phyloP scores from a whole-genome alignment of 1,139 yeast genomes.

The Scheffersomyces quercinus region DNA sequence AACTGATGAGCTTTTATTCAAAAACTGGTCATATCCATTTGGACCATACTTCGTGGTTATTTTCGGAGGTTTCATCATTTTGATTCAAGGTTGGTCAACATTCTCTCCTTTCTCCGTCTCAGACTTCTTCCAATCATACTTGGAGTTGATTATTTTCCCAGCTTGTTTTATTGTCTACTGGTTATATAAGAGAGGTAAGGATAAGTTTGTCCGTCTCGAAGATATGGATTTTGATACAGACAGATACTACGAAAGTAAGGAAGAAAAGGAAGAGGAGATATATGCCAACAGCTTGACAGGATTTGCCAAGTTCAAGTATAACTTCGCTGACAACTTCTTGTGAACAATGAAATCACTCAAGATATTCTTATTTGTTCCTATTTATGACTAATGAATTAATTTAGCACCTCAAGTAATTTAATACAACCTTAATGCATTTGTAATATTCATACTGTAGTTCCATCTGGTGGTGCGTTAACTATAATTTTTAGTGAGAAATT shows the following conservation, averaged over 20 bases:
- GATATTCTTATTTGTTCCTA: too few species aligned
- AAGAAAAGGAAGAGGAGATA: constrained; percentile 44
- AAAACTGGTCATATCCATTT: constrained; percentile 44
- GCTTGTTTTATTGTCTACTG: constrained; percentile 41
- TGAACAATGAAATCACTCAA: not conserved
- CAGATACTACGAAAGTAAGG: constrained; percentile 51
- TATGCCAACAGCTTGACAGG: constrained; percentile 44
- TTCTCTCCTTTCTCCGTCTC: constrained; percentile 49
- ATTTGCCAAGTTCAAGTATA: constrained; percentile 42
- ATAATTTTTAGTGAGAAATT: too few species aligned
- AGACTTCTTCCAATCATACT: constrained; percentile 37
- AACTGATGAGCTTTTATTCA: constrained; percentile 34
- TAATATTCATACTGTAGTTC: too few species aligned
- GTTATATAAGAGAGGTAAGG: constrained; percentile 45
- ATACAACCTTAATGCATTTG: too few species aligned
- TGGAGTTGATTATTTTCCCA: constrained; percentile 43
- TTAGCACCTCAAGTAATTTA: too few species aligned
- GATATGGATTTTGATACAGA: constrained; percentile 69
- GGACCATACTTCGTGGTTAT: constrained; percentile 43
- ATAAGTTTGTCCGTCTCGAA: constrained; percentile 45
- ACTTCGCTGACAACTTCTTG: constrained; percentile 26
- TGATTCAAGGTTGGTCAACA: constrained; percentile 52
- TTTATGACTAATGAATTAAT: too few species aligned
- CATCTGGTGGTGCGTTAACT: too few species aligned
- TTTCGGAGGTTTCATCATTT: constrained; percentile 35